Conservation (phyloP, 495 filamentous ascomycete genomes). For the Xylaria acuta region DNA sequence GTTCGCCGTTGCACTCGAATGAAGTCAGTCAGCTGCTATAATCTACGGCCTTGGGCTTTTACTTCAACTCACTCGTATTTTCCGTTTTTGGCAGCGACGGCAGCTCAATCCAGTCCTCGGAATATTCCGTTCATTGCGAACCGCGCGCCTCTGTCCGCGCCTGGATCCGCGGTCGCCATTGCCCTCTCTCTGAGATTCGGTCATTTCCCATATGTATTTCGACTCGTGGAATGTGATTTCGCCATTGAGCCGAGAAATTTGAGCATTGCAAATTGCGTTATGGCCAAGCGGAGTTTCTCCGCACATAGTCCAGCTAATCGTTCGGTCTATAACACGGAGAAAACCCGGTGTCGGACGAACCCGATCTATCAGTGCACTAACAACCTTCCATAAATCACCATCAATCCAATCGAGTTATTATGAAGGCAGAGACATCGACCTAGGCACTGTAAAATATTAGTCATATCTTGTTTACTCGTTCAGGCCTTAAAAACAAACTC, state of each 20-base stretch:
- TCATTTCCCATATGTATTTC: not conserved
- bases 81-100: constrained; percentile 46
- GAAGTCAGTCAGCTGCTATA: not conserved
- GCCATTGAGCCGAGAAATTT: not conserved
- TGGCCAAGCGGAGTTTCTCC: constrained; percentile 12
- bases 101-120: constrained; percentile 46
- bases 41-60: not conserved
- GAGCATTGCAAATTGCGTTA: too few species aligned
- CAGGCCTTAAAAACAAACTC: not conserved
- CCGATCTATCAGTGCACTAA: constrained; percentile 21
- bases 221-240: not conserved
- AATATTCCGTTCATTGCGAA: constrained; percentile 36
- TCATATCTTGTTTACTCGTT: not conserved
- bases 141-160: constrained; percentile 2
- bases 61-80: constrained; percentile 40
- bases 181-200: not conserved
- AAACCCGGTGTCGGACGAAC: constrained; percentile 23
- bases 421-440: not conserved
- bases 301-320: not conserved
- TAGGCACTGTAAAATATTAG: not conserved
- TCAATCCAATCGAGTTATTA: not conserved
- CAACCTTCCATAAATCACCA: constrained; percentile 1
- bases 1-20: constrained; percentile 40
- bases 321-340: not conserved
- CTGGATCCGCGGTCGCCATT: not conserved